phyloP scores from a whole-genome alignment of 352 stramenopile species.

The Globisporangium recalcitrans region DNA sequence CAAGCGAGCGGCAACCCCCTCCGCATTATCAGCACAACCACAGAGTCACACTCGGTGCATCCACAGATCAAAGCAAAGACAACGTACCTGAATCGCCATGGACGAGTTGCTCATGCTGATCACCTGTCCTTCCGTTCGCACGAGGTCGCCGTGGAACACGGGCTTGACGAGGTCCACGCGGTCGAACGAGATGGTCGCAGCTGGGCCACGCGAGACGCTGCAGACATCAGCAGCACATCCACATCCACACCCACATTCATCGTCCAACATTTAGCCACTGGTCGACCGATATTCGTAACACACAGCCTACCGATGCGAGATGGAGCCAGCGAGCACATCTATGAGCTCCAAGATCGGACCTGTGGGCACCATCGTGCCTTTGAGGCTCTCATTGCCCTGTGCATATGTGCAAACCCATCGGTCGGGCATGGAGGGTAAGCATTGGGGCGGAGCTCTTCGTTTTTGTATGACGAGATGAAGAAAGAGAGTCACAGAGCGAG shows the following conservation, averaged over 20 bases:
- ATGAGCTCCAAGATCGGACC: constrained; percentile 52
- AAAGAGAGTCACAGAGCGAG: not conserved
- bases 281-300: not conserved
- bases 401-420: not conserved
- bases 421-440: not conserved
- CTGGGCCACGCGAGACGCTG: constrained; percentile 28
- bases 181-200: constrained; percentile 54
- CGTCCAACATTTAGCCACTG: not conserved
- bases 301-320: constrained; percentile 27
- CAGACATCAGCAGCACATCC: not conserved
- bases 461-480: not conserved
- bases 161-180: constrained; percentile 50
- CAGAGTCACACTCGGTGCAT: not conserved
- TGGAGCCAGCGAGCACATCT: constrained; percentile 42
- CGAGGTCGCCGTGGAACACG: constrained; percentile 49
- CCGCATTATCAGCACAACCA: not conserved
- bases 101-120: constrained; percentile 45
- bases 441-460: not conserved
- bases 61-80: not conserved
- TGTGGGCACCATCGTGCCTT: constrained; percentile 36
- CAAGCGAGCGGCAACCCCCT: too few relatives aligned
- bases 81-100: constrained; percentile 25
- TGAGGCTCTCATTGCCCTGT: constrained; percentile 46
- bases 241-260: not conserved
- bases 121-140: constrained; percentile 44